These are phyloP conservation scores for Flaveria sonorensis DNA, from an alignment of 129 eudicot genomes.

Conservation along the genomic window DNA sequence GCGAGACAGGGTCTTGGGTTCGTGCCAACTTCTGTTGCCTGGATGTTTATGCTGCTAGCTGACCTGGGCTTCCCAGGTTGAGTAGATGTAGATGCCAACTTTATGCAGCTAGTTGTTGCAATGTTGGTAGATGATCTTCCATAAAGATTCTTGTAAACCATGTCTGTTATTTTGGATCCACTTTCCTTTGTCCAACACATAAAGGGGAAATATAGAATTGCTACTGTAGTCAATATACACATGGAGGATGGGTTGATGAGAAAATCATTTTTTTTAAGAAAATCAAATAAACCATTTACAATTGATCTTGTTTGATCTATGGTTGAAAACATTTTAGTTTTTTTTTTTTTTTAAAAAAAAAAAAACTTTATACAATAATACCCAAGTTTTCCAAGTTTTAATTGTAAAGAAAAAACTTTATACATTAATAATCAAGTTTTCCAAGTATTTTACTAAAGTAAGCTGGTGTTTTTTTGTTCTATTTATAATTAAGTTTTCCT, in stretches of 20 bases:
- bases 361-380: no score
- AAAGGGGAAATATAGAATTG: background rate
- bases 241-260: no score
- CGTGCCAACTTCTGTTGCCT: background rate
- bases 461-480: no score
- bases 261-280: no score
- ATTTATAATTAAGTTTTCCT: no score
- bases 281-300: no score
- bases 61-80: background rate
- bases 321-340: no score
- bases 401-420: no score
- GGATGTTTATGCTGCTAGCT: background rate
- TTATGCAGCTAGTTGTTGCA: conserved; percentile 36
- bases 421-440: no score
- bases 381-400: no score
- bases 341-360: fast-evolving
- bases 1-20: background rate
- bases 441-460: no score
- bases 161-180: conserved; percentile 63
- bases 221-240: background rate
- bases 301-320: no score
- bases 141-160: conserved; percentile 41
- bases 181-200: conserved; percentile 39
- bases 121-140: conserved; percentile 55
- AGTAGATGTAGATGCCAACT: background rate